Base-by-base conservation (phyloP, 176 grass and related monocot species). In the Cymbopogon citratus region DNA sequence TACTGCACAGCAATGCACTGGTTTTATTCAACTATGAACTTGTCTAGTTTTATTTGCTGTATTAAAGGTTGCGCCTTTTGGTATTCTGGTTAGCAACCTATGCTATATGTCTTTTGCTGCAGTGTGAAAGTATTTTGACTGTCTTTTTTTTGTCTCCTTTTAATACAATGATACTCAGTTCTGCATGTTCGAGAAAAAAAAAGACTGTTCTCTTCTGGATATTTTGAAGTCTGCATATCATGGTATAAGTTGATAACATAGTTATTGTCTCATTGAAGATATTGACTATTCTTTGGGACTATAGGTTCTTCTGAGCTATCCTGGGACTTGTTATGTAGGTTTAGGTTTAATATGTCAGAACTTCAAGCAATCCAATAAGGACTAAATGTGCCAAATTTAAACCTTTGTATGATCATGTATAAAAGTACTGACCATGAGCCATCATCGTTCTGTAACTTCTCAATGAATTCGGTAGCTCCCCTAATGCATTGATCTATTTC, bases 361-460 rank as follows among this genome's bases (percentile, higher is more conserved):
- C 9, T 87, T 18, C n/a, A 60, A 65, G 28, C 27, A 62, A 33
- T 0, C 39, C n/a, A 36, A 46, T 26, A 39, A 62, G n/a, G 12
- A 75, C 6, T 46, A 83, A 83, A 27, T 79, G 27, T 66, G 45
- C 69, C 21, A 78, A 71, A 16, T 60, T 48, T 7, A 26, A 40
- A 76, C 11, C 36, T 69, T 83, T 73, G 16, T 72, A 21, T 73
- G 31, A 5, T 79, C 38, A 78, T 88, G 48, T 44, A 63, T 74
- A 72, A 56, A 16, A 7, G 29, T 29, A 76, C 86, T 87, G 3
- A 94, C 92, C 92, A 94, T 87, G 92, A 94, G 9, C 92, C 92
- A 76, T 94, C 89, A 73, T 84, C 76, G 35, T 94, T 91, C 83
- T 94, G 92, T 44, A 41, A 79, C 65, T 85, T 91, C 83, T 91